Evolutionary conservation across 1,284 basidiomycete genomes (phyloP).

Genomic region (Moniliophthora roreri): DNA sequence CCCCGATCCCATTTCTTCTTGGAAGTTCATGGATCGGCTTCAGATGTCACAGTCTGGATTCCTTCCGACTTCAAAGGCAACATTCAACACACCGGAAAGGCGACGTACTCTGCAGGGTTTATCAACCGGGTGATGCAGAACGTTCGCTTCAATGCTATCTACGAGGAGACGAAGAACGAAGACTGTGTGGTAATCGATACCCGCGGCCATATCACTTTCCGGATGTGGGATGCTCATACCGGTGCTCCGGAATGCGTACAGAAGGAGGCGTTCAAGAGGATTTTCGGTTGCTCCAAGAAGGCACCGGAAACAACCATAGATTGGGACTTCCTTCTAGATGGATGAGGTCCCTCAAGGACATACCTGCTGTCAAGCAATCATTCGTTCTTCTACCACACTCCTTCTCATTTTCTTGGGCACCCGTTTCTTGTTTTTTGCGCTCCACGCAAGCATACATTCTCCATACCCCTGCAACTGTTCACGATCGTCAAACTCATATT

Average conservation of each 20-base stretch:
- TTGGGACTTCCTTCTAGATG: slow-evolving; percentile 78
- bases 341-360: slow-evolving; percentile 25
- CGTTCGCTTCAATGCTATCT: slow-evolving; percentile 51
- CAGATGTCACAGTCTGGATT: slow-evolving; percentile 70
- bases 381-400: neutral
- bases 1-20: slow-evolving; percentile 64
- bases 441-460: no score
- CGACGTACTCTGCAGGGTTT: slow-evolving; percentile 69
- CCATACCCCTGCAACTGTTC: no score
- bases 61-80: slow-evolving; percentile 74
- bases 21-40: slow-evolving; percentile 56
- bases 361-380: no score
- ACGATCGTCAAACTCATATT: no score
- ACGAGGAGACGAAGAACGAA: slow-evolving; percentile 36
- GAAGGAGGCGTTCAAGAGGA: slow-evolving; percentile 60
- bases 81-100: slow-evolving; percentile 54
- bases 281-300: slow-evolving; percentile 58
- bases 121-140: slow-evolving; percentile 65
- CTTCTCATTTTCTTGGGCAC: slow-evolving; percentile 1
- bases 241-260: slow-evolving; percentile 58
- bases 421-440: neutral
- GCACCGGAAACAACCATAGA: slow-evolving; percentile 56
- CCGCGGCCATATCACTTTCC: slow-evolving; percentile 58
- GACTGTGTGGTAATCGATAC: slow-evolving; percentile 66
- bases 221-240: slow-evolving; percentile 75